phyloP scores from a whole-genome alignment of 306 rosid genomes.

The Argentina anserina region DNA sequence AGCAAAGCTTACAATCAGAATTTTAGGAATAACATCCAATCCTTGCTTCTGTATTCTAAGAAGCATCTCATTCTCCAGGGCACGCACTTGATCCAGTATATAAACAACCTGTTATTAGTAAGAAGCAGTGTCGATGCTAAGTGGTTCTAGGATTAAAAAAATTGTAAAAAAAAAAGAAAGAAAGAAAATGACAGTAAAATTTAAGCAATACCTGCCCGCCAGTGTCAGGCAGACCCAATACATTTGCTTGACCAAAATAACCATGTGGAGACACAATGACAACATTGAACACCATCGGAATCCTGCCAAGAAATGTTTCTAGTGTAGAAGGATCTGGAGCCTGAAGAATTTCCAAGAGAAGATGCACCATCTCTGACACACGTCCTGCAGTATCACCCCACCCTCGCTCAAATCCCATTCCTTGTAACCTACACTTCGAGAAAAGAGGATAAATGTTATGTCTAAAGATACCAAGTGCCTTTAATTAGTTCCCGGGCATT shows the following conservation, averaged over 20 bases:
- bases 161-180: neutral
- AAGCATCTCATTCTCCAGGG: constrained; percentile 91
- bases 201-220: constrained; percentile 80
- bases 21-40: constrained; percentile 66
- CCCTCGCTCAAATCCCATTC: constrained; percentile 76
- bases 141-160: neutral
- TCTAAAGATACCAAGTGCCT: neutral
- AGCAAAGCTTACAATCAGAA: constrained; percentile 63
- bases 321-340: constrained; percentile 82
- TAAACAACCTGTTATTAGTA: constrained; percentile 63
- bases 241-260: constrained; percentile 94
- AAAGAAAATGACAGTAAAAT: neutral
- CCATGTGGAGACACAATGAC: constrained; percentile 91
- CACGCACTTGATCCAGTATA: constrained; percentile 96
- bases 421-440: constrained; percentile 54
- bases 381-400: constrained; percentile 73
- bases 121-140: neutral
- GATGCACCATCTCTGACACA: constrained; percentile 58
- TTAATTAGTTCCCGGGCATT: neutral
- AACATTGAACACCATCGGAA: constrained; percentile 92
- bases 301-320: constrained; percentile 83
- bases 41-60: constrained; percentile 78
- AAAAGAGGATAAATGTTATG: neutral
- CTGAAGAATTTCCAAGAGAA: constrained; percentile 69
- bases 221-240: constrained; percentile 94